A percentile compares a stretch with the other conserved stretches of the same genome.
Evolutionary conservation across 371 early-diverging fungal genomes (phyloP).

Genomic region (Rhizomucor pusillus): DNA sequence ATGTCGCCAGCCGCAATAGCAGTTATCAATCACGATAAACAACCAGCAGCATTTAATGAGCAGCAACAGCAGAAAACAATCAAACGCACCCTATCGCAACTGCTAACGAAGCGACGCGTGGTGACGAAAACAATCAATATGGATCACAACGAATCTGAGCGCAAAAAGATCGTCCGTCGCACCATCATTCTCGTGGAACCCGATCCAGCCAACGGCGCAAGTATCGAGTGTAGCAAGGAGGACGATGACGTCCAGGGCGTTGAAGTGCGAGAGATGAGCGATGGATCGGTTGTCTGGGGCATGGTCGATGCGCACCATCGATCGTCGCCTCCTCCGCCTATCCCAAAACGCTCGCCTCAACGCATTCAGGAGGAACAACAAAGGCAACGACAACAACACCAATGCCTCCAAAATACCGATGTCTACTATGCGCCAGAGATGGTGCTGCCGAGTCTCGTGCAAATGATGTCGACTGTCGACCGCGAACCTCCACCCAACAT

Average conservation of each 20-base stretch:
- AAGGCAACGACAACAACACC: conserved; percentile 7
- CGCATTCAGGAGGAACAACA: conserved; percentile 17
- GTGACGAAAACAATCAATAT: conserved; percentile 13
- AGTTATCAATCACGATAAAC: conserved; percentile 15
- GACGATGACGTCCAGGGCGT: conserved; percentile 23
- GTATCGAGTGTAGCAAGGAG: not conserved
- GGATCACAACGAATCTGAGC: not conserved
- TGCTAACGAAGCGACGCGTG: conserved; percentile 9
- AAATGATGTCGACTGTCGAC: conserved; percentile 29
- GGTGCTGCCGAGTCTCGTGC: conserved; percentile 31
- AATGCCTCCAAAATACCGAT: conserved; percentile 22
- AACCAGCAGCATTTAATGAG: conserved; percentile 3
- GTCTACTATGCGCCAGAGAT: conserved; percentile 40
- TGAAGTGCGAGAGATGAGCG: conserved; percentile 50
- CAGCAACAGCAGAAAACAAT: conserved; percentile 3
- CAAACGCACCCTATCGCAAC: conserved; percentile 20
- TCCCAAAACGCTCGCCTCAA: conserved; percentile 40
- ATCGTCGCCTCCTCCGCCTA: conserved; percentile 25
- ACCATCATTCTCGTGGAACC: conserved; percentile 34
- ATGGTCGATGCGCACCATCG: conserved; percentile 26
- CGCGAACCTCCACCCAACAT: conserved; percentile 6
- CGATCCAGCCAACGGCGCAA: conserved; percentile 18
- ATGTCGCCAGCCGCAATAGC: conserved; percentile 22
- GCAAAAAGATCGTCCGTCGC: conserved; percentile 20
- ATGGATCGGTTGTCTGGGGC: conserved; percentile 46